Evolutionary conservation across 352 stramenopile species (phyloP), one percentile per base, ranked within the genome.

Genomic region (Saprolegnia diclina): DNA sequence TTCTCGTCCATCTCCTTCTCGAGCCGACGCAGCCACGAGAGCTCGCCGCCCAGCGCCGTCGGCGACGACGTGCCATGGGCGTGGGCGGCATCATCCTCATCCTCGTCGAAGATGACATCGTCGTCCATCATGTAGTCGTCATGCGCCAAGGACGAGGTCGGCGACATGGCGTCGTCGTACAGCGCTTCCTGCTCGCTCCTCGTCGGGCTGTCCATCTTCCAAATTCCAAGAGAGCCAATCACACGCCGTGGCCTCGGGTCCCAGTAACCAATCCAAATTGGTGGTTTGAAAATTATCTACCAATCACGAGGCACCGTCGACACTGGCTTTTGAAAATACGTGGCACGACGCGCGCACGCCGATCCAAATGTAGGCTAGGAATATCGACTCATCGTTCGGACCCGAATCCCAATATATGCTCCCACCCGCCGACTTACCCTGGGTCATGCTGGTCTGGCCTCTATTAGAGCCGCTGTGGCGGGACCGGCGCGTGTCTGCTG

Each of bases 1-100:
- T 69, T 69, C 29, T 57, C 46, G 38, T 69, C 63, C 63, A 69
- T 69, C 10, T 69, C 63, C 29, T 52, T 24, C 45, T 69, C 63
- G 18, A 69, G 53, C 7, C 63, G 45, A 4, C 63, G 45, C 38
- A 69, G 37, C 63, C 63, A 69, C n/a, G 63, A 69, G 37, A 55
- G 19, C 21, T 66, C 57, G 26, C 40, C 11, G n/a, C 26, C 57
- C 19, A 48, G 13, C 13, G 16, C 16, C 35, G 52, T 66, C n/a
- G 63, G 63, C 2, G 63, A 69, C 35, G 46, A 32, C 14, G 63
- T 61, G 11, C 42, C 42, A n/a, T 48, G 42, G 13, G 42, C 42
- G 7, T 1, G 42, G 18, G 10, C 18, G 10, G 32, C 57, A 21
- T 66, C 57, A 22, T 29, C 9, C 6, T 48, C 42, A 48, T 61